Conservation (phyloP, 2,329 filamentous ascomycete genomes). For the Paecilomyces fulvus region DNA sequence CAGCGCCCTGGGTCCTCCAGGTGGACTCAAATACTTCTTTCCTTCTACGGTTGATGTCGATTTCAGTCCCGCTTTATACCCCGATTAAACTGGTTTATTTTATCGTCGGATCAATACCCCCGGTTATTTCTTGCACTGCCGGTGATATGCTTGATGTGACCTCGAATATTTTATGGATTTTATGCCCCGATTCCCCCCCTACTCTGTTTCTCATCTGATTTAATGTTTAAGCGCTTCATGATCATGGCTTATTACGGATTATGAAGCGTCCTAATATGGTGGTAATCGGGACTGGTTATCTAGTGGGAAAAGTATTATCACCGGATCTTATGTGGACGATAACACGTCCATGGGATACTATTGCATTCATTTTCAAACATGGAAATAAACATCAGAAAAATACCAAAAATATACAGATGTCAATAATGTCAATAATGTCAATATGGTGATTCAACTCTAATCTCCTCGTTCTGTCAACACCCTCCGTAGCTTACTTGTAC, state of each 20-base stretch:
- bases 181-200: constrained; percentile 3
- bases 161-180: constrained; percentile 8
- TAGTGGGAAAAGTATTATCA: constrained; percentile 1
- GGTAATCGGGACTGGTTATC: background rate
- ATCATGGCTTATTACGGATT: background rate
- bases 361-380: background rate
- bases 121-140: constrained; percentile 10
- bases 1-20: background rate
- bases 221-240: background rate
- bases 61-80: constrained; percentile 11
- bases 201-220: constrained; percentile 5
- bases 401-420: background rate
- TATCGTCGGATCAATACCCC: constrained; percentile 17
- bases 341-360: background rate
- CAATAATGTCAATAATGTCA: background rate
- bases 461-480: background rate
- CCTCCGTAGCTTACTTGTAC: too few relatives aligned
- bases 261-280: background rate
- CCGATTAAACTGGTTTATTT: constrained; percentile 7
- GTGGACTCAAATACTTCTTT: constrained; percentile 5
- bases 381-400: background rate
- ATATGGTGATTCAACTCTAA: background rate
- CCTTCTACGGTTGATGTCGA: constrained; percentile 4
- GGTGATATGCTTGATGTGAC: constrained; percentile 3
- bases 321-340: background rate